Evolutionary conservation across 2,329 filamentous ascomycete species (phyloP).

Genomic region (Neonectria coccinea): DNA sequence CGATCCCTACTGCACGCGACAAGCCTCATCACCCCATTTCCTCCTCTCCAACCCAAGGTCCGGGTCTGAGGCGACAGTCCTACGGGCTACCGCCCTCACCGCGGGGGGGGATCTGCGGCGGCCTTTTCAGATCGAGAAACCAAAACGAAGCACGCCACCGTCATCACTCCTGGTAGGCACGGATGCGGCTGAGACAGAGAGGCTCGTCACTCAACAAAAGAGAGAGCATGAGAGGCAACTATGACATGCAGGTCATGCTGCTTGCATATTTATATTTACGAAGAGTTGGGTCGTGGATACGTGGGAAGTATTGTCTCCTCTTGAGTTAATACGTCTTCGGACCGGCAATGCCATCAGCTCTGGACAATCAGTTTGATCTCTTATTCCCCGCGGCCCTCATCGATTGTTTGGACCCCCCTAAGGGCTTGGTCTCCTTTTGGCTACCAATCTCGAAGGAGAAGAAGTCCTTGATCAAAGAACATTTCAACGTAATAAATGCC

Average conservation of each 20-base stretch:
- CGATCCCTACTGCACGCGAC: constrained; percentile 44
- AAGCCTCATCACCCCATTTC: constrained; percentile 29
- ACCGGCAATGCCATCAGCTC: neutral
- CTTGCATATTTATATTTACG: neutral
- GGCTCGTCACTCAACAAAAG: neutral
- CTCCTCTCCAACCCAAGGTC: neutral
- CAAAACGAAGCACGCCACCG: neutral
- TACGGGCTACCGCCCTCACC: constrained; percentile 10
- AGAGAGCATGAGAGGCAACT: neutral
- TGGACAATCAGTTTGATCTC: neutral
- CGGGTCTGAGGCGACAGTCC: constrained; percentile 1
- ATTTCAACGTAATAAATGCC: neutral
- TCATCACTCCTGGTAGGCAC: neutral
- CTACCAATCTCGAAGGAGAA: neutral
- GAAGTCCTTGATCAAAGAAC: neutral
- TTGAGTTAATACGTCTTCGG: neutral
- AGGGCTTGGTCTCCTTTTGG: neutral
- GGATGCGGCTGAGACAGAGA: neutral
- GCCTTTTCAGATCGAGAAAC: neutral
- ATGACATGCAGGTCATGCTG: neutral
- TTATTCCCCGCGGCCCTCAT: neutral
- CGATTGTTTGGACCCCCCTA: neutral
- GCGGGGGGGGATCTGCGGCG: neutral
- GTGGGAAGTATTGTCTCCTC: too few species aligned
- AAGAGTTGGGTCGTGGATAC: too few species aligned